A percentile compares a stretch with the other conserved stretches of the same genome.
Conservation (phyloP, 2,329 filamentous ascomycete genomes). For the Botryotinia convoluta region DNA sequence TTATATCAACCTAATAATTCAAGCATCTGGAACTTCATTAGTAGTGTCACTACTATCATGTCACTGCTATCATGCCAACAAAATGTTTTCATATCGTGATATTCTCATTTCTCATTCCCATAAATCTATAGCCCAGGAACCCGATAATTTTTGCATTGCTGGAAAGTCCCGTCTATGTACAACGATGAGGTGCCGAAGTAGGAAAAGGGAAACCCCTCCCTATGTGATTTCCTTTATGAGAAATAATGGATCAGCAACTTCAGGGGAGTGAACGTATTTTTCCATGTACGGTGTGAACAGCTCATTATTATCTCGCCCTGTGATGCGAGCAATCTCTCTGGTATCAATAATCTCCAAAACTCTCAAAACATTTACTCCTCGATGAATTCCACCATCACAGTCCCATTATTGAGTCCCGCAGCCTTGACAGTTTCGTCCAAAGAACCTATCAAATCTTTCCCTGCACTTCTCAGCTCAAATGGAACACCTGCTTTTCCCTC, state of each 20-base stretch:
- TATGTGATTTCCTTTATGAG: not conserved
- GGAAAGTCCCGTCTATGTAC: constrained; percentile 5
- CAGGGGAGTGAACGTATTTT: not conserved
- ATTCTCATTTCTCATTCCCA: constrained; percentile 7
- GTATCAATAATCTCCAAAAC: constrained; percentile 11
- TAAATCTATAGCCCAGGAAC: constrained; percentile 8
- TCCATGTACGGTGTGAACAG: not conserved
- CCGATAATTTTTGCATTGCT: not conserved
- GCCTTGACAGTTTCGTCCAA: constrained; percentile 74
- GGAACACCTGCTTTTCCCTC: constrained; percentile 73
- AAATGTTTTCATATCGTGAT: not conserved
- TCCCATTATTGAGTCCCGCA: constrained; percentile 85
- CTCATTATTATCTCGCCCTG: constrained; percentile 12
- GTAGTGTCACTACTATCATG: not conserved
- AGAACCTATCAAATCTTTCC: constrained; percentile 76
- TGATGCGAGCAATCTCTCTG: constrained; percentile 4
- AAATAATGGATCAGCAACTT: not conserved
- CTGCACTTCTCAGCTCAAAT: constrained; percentile 89
- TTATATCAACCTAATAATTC: not conserved
- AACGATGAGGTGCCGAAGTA: not conserved
- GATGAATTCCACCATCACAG: constrained; percentile 90
- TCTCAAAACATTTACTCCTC: constrained; percentile 43
- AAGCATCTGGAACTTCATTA: not conserved
- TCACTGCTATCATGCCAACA: not conserved
- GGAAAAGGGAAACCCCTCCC: not conserved